phyloP scores from a whole-genome alignment of 306 rosid species.

The Pyrus communis region DNA sequence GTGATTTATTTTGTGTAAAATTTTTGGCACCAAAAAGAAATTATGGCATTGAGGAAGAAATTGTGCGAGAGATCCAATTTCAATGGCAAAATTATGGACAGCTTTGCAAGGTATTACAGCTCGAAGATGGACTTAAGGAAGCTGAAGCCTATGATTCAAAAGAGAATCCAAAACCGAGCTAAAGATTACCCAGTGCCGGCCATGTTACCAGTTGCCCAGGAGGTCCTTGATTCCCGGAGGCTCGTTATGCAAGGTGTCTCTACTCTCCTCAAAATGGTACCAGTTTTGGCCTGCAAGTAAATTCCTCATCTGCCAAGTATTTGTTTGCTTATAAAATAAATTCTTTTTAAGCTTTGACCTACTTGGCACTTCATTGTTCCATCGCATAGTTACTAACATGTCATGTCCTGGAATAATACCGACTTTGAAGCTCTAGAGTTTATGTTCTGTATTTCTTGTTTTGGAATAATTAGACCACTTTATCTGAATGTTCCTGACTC shows the following conservation, averaged over 20 bases:
- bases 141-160: conserved; percentile 63
- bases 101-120: not conserved
- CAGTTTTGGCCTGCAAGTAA: conserved; percentile 76
- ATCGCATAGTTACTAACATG: not conserved
- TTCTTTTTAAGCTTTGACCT: not conserved
- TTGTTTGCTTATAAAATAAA: not conserved
- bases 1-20: not conserved
- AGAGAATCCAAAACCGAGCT: conserved; percentile 56
- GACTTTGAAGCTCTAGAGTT: not conserved
- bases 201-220: conserved; percentile 63
- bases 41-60: conserved; percentile 5
- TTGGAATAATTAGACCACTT: not conserved
- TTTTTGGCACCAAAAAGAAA: not conserved
- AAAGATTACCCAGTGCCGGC: conserved; percentile 46
- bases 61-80: not conserved
- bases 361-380: not conserved
- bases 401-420: not conserved
- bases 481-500: not conserved
- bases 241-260: conserved; percentile 61
- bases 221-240: conserved; percentile 51
- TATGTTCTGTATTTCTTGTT: not conserved
- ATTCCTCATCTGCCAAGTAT: conserved; percentile 5
- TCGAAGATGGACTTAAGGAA: conserved; percentile 17
- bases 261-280: conserved; percentile 44
- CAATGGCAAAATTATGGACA: not conserved